Percentiles rank a stretch among this genome's conserved stretches.
These are phyloP conservation scores for Solanum raphanifolium DNA, from an alignment of 257 asterid species.

Conservation along the genomic window DNA sequence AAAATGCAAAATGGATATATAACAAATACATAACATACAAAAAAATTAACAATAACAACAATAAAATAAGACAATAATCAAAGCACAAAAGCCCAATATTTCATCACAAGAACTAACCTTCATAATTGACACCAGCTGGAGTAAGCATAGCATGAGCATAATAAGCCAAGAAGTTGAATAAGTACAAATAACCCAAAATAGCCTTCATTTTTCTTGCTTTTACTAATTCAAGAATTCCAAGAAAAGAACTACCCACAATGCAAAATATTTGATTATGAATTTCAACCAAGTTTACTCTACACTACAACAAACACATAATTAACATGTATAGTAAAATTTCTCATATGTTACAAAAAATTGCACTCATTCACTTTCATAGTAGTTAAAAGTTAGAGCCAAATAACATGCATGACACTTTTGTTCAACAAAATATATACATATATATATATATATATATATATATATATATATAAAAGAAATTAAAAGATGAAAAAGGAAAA, in stretches of 20 bases:
- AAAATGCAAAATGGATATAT: background rate
- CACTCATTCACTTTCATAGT: constrained; percentile 20
- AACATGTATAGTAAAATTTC: background rate
- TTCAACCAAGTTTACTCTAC: background rate
- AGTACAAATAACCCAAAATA: constrained; percentile 20
- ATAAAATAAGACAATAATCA: background rate
- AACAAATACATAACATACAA: background rate
- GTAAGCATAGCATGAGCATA: constrained; percentile 55
- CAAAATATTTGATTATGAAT: background rate
- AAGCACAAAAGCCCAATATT: background rate
- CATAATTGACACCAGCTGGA: constrained; percentile 80
- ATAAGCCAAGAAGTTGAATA: constrained; percentile 36
- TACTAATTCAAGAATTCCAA: constrained; percentile 13
- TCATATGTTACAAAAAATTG: background rate
- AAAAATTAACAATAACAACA: background rate
- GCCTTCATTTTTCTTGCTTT: constrained; percentile 15
- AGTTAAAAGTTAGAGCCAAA: constrained; percentile 25
- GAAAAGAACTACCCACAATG: background rate
- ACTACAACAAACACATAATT: background rate
- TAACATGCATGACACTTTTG: constrained; percentile 59
- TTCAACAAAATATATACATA: constrained; percentile 29
- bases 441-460: no score
- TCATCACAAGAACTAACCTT: constrained; percentile 35
- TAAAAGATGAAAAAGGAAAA: background rate
- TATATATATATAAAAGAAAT: no score